Base-by-base conservation (phyloP, 2,329 filamentous ascomycete genomes). In the Pseudogymnoascus destructans region DNA sequence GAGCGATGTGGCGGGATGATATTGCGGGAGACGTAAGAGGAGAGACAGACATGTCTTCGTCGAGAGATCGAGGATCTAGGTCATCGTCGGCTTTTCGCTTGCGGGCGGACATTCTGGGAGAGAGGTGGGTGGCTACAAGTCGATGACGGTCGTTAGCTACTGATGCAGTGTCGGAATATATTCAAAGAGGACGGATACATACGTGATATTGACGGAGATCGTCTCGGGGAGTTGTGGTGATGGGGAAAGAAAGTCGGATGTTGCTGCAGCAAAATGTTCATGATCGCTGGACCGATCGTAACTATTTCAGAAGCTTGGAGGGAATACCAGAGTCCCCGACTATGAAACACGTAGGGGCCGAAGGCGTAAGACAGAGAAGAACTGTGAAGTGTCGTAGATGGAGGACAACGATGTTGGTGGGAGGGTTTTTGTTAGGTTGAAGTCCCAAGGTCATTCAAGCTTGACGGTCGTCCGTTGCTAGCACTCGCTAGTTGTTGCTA, bases 51-150 rank as follows among this genome's bases (percentile, higher is more conserved):
- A 97, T 96, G 68, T 90, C 89, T 69, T 91, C 87, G 69, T 86
- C 84, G 63, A 79, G 71, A 65, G 35, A 58, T 55, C 60, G 59
- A 54, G 38, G 21, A 66, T 85, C 82, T 65, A 84, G 81, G 59
- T 92, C 88, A 57, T 85, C 82, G 59, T 85, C 82, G 67, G 89
- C 90, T 78, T 97, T 97, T 73, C 93, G 85, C 78, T 97, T 97
- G 65, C 79, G 76, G 65, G 72, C 64, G 15, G 71, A 64, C 77
- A 82, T 81, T 69, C 70, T 79, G 69, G 79, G 76, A 63, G 75
- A 73, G 65, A 72, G 75, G 78, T 63, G 19, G 36, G 19, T 60
- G 59, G 25, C 55, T 58, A 27, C 58, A 40, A 7, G 3, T 30
- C 15, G 58, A 36, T 38, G 62, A 30, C 35, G 11, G 58, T 63